phyloP scores from a whole-genome alignment of 2,329 filamentous ascomycete species.

The Aspergillus intermedius region DNA sequence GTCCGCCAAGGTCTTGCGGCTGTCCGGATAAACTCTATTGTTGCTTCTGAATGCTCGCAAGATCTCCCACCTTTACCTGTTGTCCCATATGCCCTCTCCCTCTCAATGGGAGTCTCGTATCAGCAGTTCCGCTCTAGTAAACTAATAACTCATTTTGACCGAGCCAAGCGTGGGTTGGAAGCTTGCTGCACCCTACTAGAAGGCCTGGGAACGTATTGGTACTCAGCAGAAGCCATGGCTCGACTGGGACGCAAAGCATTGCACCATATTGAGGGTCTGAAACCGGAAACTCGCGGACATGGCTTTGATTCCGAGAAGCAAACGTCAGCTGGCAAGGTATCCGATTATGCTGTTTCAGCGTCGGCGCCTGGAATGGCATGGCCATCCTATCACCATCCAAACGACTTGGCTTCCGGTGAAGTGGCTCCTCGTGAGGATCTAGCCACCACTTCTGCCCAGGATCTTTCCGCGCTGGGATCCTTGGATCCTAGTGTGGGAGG shows the following conservation, averaged over 20 bases:
- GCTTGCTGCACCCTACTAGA: conserved; percentile 32
- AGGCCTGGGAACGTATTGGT: conserved; percentile 29
- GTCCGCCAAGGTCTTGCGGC: conserved; percentile 51
- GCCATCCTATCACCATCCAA: not conserved
- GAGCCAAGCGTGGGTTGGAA: conserved; percentile 30
- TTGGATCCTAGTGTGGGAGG: conserved; percentile 41
- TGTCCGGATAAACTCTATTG: conserved; percentile 49
- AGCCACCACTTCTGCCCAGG: not conserved
- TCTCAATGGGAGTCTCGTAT: conserved; percentile 52
- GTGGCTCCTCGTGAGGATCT: not conserved
- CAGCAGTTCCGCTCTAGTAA: conserved; percentile 50
- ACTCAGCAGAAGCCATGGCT: conserved; percentile 38
- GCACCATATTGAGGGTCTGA: conserved; percentile 20
- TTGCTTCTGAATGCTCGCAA: conserved; percentile 41
- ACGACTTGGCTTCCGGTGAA: not conserved
- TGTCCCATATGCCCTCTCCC: conserved; percentile 50
- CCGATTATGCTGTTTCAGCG: not conserved
- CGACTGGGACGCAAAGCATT: conserved; percentile 34
- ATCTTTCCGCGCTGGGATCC: conserved; percentile 18
- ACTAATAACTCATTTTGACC: conserved; percentile 34
- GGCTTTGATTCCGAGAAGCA: conserved; percentile 10
- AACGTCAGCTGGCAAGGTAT: not conserved
- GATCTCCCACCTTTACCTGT: conserved; percentile 48
- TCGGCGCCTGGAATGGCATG: not conserved
- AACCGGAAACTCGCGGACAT: conserved; percentile 3